These are phyloP conservation scores for Stereocaulon alpinum DNA, from an alignment of 495 filamentous ascomycete genomes.

Conservation along the genomic window DNA sequence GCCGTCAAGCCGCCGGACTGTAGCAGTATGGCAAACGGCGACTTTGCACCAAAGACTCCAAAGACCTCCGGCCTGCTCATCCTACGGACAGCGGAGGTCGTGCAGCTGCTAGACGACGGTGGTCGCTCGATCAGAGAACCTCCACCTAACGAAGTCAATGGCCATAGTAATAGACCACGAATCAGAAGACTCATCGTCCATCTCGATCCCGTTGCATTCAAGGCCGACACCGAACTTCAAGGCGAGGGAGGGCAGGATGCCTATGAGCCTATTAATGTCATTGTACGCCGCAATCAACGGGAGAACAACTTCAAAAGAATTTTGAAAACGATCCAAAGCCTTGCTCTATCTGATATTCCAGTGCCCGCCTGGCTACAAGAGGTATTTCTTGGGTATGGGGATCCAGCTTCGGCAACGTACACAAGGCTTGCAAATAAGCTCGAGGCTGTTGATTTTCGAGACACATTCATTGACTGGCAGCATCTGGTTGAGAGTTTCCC, in stretches of 20 bases:
- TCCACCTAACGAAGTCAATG: conserved; percentile 39
- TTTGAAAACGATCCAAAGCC: conserved; percentile 77
- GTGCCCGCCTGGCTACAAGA: conserved; percentile 91
- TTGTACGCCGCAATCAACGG: conserved; percentile 72
- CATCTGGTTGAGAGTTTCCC: conserved; percentile 84
- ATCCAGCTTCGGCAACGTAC: conserved; percentile 79
- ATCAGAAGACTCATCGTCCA: conserved; percentile 66
- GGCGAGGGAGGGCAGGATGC: conserved; percentile 59
- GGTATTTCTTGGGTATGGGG: conserved; percentile 92
- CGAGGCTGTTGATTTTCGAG: conserved; percentile 71
- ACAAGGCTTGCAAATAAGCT: conserved; percentile 70
- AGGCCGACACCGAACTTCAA: conserved; percentile 58
- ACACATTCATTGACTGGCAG: conserved; percentile 93
- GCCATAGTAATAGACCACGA: conserved; percentile 41
- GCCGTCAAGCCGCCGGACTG: conserved; percentile 51
- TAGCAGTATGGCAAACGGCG: conserved; percentile 45
- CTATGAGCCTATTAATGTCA: conserved; percentile 77
- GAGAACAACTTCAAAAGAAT: conserved; percentile 98
- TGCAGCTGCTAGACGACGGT: conserved; percentile 82
- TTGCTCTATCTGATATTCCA: conserved; percentile 76
- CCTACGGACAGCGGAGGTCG: conserved; percentile 75
- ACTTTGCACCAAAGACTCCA: conserved; percentile 38
- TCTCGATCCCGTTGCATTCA: conserved; percentile 70
- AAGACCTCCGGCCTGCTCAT: conserved; percentile 55
- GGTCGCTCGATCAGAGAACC: conserved; percentile 63